These are phyloP conservation scores for Rugonectria rugulosa DNA, from an alignment of 2,329 filamentous ascomycete species.

Conservation along the genomic window DNA sequence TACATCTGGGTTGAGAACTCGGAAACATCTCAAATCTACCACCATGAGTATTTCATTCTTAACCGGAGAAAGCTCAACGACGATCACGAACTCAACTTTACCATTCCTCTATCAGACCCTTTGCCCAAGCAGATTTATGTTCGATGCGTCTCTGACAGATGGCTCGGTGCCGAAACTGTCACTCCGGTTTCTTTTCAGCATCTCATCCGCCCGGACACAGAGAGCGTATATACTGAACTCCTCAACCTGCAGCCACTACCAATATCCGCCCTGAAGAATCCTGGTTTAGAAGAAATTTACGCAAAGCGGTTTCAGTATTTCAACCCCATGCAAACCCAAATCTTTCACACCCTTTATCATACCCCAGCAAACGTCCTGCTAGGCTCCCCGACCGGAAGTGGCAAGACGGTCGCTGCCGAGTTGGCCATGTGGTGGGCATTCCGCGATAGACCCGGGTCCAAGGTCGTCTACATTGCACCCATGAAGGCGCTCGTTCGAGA, in stretches of 20 bases:
- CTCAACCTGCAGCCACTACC: constrained; percentile 90
- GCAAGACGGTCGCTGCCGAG: constrained; percentile 96
- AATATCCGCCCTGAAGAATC: constrained; percentile 86
- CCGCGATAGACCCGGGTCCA: constrained; percentile 89
- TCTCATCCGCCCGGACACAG: constrained; percentile 94
- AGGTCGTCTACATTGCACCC: constrained; percentile 98
- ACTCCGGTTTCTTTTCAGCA: constrained; percentile 97
- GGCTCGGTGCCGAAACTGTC: constrained; percentile 96
- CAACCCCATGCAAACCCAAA: constrained; percentile 99
- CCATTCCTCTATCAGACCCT: constrained; percentile 92
- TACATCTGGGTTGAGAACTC: constrained; percentile 99
- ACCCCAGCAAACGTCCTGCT: constrained; percentile 91
- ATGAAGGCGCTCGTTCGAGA: constrained; percentile 99
- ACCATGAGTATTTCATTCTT: constrained; percentile 96
- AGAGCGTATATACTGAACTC: constrained; percentile 95
- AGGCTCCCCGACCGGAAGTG: constrained; percentile 94
- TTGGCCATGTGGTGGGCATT: constrained; percentile 99
- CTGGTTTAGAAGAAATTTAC: constrained; percentile 87
- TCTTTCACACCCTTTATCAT: constrained; percentile 96
- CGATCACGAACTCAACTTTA: constrained; percentile 98
- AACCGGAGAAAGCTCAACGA: constrained; percentile 89
- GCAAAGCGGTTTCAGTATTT: constrained; percentile 91
- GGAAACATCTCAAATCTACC: constrained; percentile 96
- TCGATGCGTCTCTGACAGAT: constrained; percentile 90
- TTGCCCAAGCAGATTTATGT: constrained; percentile 96